Evolutionary conservation across 306 rosid species (phyloP).

Genomic region (Arachis stenosperma): DNA sequence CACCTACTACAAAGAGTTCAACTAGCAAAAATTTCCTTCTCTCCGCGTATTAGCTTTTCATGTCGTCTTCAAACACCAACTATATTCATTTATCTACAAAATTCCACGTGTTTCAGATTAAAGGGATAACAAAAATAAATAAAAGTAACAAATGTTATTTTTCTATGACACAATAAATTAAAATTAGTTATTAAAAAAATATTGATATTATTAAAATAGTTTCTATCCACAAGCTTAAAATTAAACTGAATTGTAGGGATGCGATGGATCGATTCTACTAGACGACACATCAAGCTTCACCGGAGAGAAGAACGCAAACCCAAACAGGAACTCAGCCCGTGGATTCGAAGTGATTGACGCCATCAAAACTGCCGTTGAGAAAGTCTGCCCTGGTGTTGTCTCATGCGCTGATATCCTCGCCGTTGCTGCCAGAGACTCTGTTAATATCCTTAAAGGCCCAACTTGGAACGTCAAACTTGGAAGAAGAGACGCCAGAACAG

Average conservation of each 20-base stretch:
- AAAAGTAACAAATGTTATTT: no score
- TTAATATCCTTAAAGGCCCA: conserved; percentile 74
- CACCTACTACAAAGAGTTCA: no score
- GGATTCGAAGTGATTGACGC: conserved; percentile 77
- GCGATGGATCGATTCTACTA: conserved; percentile 82
- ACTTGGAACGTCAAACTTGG: conserved; percentile 80
- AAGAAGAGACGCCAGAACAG: conserved; percentile 75
- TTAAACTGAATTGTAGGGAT: conserved; percentile 54
- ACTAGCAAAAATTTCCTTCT: neutral
- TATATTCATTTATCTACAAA: neutral
- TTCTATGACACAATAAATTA: no score
- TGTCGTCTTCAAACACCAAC: no score
- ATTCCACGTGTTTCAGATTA: neutral
- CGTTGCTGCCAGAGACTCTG: conserved; percentile 75
- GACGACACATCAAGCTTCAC: conserved; percentile 81
- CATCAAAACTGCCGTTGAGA: conserved; percentile 77
- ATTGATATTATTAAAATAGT: no score
- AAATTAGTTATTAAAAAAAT: no score
- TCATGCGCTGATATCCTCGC: conserved; percentile 92
- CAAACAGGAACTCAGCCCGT: conserved; percentile 74
- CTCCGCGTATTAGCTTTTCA: neutral
- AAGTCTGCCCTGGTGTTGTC: conserved; percentile 74
- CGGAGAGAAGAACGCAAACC: conserved; percentile 83
- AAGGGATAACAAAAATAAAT: no score
- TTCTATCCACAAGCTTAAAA: no score